phyloP scores from a whole-genome alignment of 768 basidiomycete species.

The Strobilomyces dryophilus region DNA sequence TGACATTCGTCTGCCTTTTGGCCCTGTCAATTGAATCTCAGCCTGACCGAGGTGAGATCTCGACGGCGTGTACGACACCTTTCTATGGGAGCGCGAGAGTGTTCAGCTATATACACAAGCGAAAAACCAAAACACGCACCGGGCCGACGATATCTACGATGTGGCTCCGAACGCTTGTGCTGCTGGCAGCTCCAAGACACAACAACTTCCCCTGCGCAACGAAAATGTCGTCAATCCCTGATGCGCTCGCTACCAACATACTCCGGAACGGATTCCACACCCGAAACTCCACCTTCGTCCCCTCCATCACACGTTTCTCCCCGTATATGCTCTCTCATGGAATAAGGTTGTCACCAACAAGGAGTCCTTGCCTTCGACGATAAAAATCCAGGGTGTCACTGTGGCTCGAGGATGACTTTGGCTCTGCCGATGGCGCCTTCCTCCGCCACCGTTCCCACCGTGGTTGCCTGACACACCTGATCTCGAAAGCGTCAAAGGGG shows the following conservation, averaged over 20 bases:
- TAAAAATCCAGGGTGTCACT: constrained; percentile 91
- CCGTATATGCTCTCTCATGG: constrained; percentile 98
- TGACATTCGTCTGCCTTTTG: constrained; percentile 95
- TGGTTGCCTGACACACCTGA: constrained; percentile 67
- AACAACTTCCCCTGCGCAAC: constrained; percentile 95
- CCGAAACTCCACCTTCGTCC: constrained; percentile 91
- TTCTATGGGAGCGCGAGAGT: constrained; percentile 49
- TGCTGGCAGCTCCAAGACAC: constrained; percentile 96
- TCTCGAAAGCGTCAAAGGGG: not conserved
- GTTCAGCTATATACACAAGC: constrained; percentile 3
- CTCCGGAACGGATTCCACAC: constrained; percentile 99
- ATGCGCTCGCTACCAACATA: constrained; percentile 94
- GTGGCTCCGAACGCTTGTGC: constrained; percentile 91
- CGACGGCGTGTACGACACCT: constrained; percentile 96
- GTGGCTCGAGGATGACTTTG: constrained; percentile 90
- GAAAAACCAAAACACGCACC: constrained; percentile 40
- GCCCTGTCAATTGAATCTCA: constrained; percentile 99
- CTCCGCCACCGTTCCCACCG: constrained; percentile 50
- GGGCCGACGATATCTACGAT: constrained; percentile 99
- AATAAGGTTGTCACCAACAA: constrained; percentile 97
- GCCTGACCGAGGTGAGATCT: constrained; percentile 94
- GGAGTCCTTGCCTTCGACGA: constrained; percentile 96
- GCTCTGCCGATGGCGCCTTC: constrained; percentile 73
- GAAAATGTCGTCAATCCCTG: constrained; percentile 90
- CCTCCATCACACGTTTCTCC: constrained; percentile 95